Conservation (phyloP, 2,329 filamentous ascomycete genomes). For the Nakataea oryzae region DNA sequence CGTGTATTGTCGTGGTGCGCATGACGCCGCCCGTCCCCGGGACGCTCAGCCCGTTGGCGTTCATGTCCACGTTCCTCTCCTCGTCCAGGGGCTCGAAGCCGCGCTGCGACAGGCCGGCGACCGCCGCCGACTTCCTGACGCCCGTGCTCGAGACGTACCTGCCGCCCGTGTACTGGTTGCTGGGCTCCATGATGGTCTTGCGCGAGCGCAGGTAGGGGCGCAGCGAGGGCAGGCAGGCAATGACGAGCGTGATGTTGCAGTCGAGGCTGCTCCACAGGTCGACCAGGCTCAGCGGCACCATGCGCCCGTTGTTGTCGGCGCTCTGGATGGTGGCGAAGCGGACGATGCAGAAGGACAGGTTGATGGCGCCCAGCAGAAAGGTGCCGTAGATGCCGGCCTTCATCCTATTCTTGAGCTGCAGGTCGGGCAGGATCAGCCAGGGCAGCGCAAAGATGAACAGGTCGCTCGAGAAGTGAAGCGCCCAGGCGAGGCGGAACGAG, state of each 20-base stretch:
- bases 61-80: background rate
- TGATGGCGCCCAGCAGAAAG: background rate
- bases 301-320: background rate
- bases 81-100: background rate
- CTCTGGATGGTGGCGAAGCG: background rate
- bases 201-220: slow-evolving; percentile 15
- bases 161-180: background rate
- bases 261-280: background rate
- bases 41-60: too few relatives aligned
- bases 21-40: background rate
- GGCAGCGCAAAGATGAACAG: background rate
- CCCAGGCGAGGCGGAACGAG: background rate
- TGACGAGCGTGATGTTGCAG: background rate
- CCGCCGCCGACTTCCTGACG: background rate
- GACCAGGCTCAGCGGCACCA: background rate
- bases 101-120: too few relatives aligned
- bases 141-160: background rate
- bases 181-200: background rate
- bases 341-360: background rate
- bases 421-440: background rate
- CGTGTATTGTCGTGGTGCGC: background rate
- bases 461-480: background rate
- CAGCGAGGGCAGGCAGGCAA: slow-evolving; percentile 12
- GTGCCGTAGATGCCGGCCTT: background rate
- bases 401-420: background rate